Base-by-base conservation (phyloP, 768 basidiomycete species). In the Boletus rubropictus region DNA sequence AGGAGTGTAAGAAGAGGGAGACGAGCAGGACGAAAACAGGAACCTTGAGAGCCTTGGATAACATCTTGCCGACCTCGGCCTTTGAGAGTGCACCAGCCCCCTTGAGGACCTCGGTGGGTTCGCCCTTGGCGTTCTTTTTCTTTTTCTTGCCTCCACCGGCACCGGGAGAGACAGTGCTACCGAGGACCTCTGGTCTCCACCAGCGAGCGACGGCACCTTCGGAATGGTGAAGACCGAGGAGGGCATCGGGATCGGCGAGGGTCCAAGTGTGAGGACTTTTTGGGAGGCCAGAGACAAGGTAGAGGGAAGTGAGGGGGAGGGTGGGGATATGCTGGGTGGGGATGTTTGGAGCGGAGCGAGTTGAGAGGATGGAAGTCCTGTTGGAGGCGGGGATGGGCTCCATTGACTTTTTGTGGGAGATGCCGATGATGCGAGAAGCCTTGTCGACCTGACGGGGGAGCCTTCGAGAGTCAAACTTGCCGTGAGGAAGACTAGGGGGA, bases 211-310 rank as follows among this genome's bases (percentile, higher is more conserved):
- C 90, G 42, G 89, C 91, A 48, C 87, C 85, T 37, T 90, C 88
- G 34, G 78, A 75, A 59, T 94, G 91, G 57, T 87, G 81, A 42
- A 92, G 75, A 39, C 87, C 89, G 41, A 85, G 68, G 43, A 89
- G 84, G 1, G 88, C 78, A 63, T 90, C 88, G 0, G 84, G 82
- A 64, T 93, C 91, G 0, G 88, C 84, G 36, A 91, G 78, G 15
- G 88, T 87, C 90, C 92, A 94, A 10, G 86, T 90, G 63, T 89
- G 81, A 1, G 90, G 89, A 25, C 84, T 84, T 66, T 93, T 93
- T 15, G 89, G 87, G 25, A 95, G 77, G 10, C 92, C 91, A 1
- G 87, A 89, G 25, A 90, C 88, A 56, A 90, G 84, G 65, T 90
- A 90, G 56, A 90, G 80, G 27, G 86, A 87, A 2, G 88, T 83